Evolutionary conservation across 495 filamentous ascomycete species (phyloP).

Genomic region (Xylaria bambusicola): DNA sequence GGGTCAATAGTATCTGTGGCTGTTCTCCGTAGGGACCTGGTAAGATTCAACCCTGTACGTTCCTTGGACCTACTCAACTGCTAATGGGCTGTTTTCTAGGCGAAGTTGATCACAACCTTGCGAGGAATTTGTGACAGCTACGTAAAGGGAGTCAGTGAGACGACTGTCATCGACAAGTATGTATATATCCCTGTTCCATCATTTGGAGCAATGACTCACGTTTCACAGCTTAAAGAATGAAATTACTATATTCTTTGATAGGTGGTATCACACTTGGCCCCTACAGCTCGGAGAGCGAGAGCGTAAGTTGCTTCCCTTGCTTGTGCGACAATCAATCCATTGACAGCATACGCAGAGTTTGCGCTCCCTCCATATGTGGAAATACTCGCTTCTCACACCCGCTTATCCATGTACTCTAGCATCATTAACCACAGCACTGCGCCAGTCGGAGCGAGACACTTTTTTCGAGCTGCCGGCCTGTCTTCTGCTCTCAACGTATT

Average conservation of each 20-base stretch:
- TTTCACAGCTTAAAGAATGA: constrained; percentile 28
- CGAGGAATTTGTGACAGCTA: constrained; percentile 65
- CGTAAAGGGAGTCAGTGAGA: constrained; percentile 29
- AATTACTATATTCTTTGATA: constrained; percentile 34
- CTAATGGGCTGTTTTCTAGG: constrained; percentile 41
- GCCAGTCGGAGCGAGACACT: constrained; percentile 66
- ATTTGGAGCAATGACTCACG: background rate
- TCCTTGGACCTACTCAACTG: background rate
- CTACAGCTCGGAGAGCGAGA: constrained; percentile 33
- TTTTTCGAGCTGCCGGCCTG: constrained; percentile 68
- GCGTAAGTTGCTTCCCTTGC: constrained; percentile 22
- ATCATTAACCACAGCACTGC: constrained; percentile 76
- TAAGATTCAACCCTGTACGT: constrained; percentile 34
- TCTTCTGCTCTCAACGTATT: constrained; percentile 74
- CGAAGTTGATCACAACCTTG: constrained; percentile 60
- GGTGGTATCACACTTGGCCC: constrained; percentile 38
- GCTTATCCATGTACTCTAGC: constrained; percentile 69
- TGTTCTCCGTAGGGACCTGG: constrained; percentile 65
- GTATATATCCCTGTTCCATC: background rate
- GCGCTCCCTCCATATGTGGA: constrained; percentile 72
- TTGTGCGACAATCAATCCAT: background rate
- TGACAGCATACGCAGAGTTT: constrained; percentile 42
- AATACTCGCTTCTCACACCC: constrained; percentile 71
- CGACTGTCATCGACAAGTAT: constrained; percentile 32
- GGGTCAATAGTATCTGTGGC: constrained; percentile 70